A percentile compares a stretch with the other conserved stretches of the same genome.
phyloP scores from a whole-genome alignment of 1,284 basidiomycete genomes.

The Ustilago curta region DNA sequence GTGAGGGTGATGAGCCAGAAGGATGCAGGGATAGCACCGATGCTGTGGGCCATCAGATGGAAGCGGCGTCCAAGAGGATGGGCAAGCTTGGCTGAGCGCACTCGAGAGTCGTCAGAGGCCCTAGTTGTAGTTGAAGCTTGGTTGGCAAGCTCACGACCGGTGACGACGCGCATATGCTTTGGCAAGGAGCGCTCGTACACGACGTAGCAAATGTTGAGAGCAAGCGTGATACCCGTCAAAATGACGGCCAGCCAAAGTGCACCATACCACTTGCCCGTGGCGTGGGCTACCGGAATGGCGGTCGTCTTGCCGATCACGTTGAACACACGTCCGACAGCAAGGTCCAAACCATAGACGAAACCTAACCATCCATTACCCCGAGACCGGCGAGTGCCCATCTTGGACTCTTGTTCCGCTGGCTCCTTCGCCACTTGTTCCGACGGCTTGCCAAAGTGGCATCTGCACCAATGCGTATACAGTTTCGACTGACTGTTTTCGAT shows the following conservation, averaged over 20 bases:
- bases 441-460: conserved; percentile 6
- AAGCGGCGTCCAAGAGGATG: conserved; percentile 3
- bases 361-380: conserved; percentile 36
- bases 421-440: background rate
- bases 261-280: conserved; percentile 70
- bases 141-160: conserved; percentile 47
- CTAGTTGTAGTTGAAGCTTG: conserved; percentile 5
- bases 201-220: conserved; percentile 66
- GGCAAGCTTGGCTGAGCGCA: background rate
- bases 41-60: conserved; percentile 17
- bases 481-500: conserved; percentile 67
- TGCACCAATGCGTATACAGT: conserved; percentile 59
- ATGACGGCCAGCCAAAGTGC: conserved; percentile 70
- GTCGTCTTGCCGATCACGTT: conserved; percentile 56
- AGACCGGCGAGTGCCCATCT: conserved; percentile 2
- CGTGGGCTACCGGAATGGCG: conserved; percentile 69
- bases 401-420: background rate
- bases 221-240: conserved; percentile 59
- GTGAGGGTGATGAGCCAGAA: conserved; percentile 66
- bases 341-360: conserved; percentile 66
- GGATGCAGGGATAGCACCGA: conserved; percentile 49
- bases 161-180: conserved; percentile 56
- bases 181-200: conserved; percentile 68
- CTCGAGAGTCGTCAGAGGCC: background rate
- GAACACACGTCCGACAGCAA: conserved; percentile 64